Evolutionary conservation across 139 green algal species (phyloP).

Genomic region (Micromonas pusilla): DNA sequence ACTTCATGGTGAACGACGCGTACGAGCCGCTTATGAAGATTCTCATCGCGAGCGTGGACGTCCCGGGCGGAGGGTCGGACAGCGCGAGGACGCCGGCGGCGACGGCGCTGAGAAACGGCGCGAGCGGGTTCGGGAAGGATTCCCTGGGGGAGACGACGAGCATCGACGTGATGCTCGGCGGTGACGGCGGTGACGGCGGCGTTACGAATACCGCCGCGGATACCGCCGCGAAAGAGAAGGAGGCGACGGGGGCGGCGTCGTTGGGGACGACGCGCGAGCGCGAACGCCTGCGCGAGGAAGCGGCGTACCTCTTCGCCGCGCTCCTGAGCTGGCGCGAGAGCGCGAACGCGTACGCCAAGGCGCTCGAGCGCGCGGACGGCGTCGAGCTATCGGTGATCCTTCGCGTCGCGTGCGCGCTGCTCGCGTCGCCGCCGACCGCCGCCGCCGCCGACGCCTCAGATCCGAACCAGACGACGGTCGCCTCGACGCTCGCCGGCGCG

Average conservation of each 20-base stretch:
- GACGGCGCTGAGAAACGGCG: neutral
- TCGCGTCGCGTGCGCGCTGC: neutral
- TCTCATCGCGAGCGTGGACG: neutral
- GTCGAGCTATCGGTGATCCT: neutral
- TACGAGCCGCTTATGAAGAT: neutral
- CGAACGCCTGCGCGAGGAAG: neutral
- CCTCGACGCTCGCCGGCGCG: too few relatives aligned
- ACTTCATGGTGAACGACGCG: neutral
- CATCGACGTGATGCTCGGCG: too few relatives aligned
- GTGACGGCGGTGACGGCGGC: too few relatives aligned
- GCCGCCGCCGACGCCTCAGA: too few relatives aligned
- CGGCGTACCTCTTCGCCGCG: neutral
- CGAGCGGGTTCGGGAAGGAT: neutral
- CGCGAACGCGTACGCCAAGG: neutral
- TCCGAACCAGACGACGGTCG: neutral
- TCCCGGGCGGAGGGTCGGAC: neutral
- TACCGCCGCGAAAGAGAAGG: neutral
- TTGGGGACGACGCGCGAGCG: neutral
- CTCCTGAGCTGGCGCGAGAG: neutral
- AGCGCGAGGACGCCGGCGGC: neutral
- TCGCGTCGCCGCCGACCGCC: neutral
- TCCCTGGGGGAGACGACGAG: too few relatives aligned
- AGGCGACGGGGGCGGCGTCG: neutral
- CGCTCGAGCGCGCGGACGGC: neutral
- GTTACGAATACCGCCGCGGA: too few relatives aligned